phyloP scores from a whole-genome alignment of 805 yeast species.

The Wickerhamiella azymoides region DNA sequence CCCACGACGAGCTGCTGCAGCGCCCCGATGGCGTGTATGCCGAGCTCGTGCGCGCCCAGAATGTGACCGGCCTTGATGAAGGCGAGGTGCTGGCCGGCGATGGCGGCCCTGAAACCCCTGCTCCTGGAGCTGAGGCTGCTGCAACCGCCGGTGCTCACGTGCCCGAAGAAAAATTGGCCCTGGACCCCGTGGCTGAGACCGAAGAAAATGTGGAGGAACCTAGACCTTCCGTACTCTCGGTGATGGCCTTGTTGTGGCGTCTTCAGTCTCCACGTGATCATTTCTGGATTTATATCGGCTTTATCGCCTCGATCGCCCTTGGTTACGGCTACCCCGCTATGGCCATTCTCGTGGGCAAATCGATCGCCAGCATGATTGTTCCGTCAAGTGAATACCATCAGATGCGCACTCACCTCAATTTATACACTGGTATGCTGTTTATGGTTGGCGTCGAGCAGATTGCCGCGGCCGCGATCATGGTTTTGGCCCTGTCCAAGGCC shows the following conservation, averaged over 20 bases:
- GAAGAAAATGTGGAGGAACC: neutral
- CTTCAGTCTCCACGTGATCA: constrained; percentile 19
- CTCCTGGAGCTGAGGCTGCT: no score
- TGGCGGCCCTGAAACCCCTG: neutral
- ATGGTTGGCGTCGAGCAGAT: constrained; percentile 25
- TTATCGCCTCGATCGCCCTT: constrained; percentile 18
- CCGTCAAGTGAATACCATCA: constrained; percentile 20
- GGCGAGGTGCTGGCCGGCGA: no score
- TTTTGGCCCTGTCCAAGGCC: constrained; percentile 19
- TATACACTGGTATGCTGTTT: constrained; percentile 24
- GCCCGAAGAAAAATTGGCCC: neutral
- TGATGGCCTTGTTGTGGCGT: constrained; percentile 14
- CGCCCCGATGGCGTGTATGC: constrained; percentile 20
- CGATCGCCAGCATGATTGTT: constrained; percentile 25
- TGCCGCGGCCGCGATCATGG: constrained; percentile 17
- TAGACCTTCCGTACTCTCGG: neutral
- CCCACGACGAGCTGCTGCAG: constrained; percentile 27
- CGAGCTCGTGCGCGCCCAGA: constrained; percentile 27
- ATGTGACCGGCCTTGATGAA: constrained; percentile 11
- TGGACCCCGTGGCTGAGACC: neutral
- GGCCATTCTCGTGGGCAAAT: constrained; percentile 27
- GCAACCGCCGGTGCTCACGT: neutral
- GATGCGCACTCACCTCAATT: constrained; percentile 27
- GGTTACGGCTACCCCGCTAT: constrained; percentile 29
- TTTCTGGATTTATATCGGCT: constrained; percentile 19